Base-by-base conservation (phyloP, 2,329 filamentous ascomycete genomes). In the Aspergillus quadricinctus region DNA sequence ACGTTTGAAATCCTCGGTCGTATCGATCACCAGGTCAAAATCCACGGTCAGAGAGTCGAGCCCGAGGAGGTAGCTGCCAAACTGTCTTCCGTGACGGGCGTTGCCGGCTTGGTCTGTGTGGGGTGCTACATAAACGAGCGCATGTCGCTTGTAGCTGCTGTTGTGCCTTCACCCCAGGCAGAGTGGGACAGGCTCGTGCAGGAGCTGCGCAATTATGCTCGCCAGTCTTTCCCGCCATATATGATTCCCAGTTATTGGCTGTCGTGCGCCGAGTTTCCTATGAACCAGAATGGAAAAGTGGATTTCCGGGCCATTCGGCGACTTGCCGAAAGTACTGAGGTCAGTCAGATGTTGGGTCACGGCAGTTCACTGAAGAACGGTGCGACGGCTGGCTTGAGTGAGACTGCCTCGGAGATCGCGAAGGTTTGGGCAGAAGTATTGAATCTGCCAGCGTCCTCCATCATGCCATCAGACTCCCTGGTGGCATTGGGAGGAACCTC, bases 401-500 rank as follows among this genome's bases (percentile, higher is more conserved):
- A 43, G 40, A 43, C 6, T 21, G 40, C 40, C 40, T 21, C n/a
- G 40, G 8, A 54, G 19, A 51, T 51, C 9, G 40, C 49, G 2
- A 10, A 50, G 7, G 41, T 54, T 11, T 57, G 55, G 55, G 55
- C 55, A 4, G 31, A 25, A 5, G 52, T 57, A 6, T 31, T 57
- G 10, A 29, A 41, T 6, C 19, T 48, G n/a, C 11, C 31, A 3
- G 21, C 40, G 7, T 46, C 46, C 8, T 37, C 41, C 23, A 57
- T 57, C 29, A 17, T 28, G 0, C 31, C 41, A 10, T 29, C 19
- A 0, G 51, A 53, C 10, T 57, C 55, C 6, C 46, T 57, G 25
- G 31, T 54, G 6, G 35, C 51, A 5, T 17, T 57, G 23, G 55
- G 55, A 10, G 55, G 55, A 19, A 57, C 55, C 10, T 57, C 51